These are phyloP conservation scores for Aspergillus nidulans DNA, from an alignment of 495 filamentous ascomycete genomes.

Conservation along the genomic window DNA sequence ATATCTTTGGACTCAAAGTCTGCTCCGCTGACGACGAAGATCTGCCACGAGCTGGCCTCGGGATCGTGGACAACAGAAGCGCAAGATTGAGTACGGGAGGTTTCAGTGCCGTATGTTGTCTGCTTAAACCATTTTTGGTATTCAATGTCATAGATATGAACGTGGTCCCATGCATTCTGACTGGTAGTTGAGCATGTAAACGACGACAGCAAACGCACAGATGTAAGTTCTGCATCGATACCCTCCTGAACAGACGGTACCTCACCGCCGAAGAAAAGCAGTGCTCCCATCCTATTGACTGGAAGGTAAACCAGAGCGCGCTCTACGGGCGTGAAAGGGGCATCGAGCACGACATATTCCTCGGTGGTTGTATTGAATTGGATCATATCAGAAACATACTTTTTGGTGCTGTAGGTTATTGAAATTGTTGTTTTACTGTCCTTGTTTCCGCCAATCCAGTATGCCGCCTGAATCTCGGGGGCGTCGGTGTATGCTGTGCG, in stretches of 20 bases:
- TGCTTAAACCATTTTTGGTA: constrained; percentile 17
- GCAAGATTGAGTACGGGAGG: constrained; percentile 14
- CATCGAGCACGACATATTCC: constrained; percentile 1
- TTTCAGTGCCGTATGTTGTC: constrained; percentile 6
- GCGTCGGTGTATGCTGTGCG: constrained; percentile 9
- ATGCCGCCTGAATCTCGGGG: constrained; percentile 11
- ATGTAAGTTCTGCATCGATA: constrained; percentile 8
- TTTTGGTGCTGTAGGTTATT: constrained; percentile 11
- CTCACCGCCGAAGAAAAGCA: constrained; percentile 17
- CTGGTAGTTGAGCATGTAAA: not conserved
- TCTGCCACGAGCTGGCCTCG: constrained; percentile 10
- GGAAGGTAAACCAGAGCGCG: constrained; percentile 13
- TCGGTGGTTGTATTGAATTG: constrained; percentile 17
- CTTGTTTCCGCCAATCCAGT: constrained; percentile 16
- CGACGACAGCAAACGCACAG: not conserved
- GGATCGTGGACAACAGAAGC: constrained; percentile 15
- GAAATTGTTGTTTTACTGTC: constrained; percentile 8
- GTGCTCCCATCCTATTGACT: constrained; percentile 1
- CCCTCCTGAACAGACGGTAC: constrained; percentile 12
- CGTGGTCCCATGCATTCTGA: constrained; percentile 16
- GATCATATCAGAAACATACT: constrained; percentile 7
- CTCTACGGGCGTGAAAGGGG: constrained; percentile 10
- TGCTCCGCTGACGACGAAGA: constrained; percentile 10
- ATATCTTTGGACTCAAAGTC: constrained; percentile 4
- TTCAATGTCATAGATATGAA: constrained; percentile 17